Percentiles rank a stretch among this genome's conserved stretches.
phyloP scores from a whole-genome alignment of 2,329 filamentous ascomycete species.

The Thyridium curvatum region DNA sequence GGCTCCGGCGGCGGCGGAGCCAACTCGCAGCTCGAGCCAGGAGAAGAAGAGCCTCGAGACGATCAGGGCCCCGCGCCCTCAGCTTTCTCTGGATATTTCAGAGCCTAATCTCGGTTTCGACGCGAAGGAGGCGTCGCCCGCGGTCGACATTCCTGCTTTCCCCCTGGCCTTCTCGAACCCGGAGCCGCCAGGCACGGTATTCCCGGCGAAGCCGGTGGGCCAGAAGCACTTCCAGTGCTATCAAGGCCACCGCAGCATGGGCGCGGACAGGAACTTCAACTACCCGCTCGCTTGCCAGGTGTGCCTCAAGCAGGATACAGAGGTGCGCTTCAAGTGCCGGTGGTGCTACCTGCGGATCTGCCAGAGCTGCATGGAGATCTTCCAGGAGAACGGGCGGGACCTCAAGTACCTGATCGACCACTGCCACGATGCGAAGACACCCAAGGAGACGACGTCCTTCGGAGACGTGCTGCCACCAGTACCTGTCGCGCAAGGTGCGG shows the following conservation, averaged over 20 bases:
- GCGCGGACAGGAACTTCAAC: constrained; percentile 37
- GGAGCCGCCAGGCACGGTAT: constrained; percentile 26
- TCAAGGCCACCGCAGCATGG: constrained; percentile 40
- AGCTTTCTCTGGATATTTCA: background rate
- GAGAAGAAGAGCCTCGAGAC: constrained; percentile 4
- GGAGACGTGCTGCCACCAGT: background rate
- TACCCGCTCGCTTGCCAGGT: constrained; percentile 49
- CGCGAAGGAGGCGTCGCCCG: constrained; percentile 14
- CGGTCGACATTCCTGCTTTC: constrained; percentile 14
- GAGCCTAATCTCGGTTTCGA: background rate
- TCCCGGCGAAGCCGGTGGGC: constrained; percentile 33
- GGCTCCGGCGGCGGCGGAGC: background rate
- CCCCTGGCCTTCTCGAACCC: constrained; percentile 11
- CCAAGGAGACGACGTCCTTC: background rate
- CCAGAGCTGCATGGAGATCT: constrained; percentile 33
- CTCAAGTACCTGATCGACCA: constrained; percentile 33
- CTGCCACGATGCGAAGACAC: constrained; percentile 11
- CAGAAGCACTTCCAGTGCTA: constrained; percentile 37
- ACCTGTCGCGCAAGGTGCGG: too few relatives aligned
- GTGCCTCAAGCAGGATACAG: constrained; percentile 38
- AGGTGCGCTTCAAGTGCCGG: constrained; percentile 39
- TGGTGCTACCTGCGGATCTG: constrained; percentile 49
- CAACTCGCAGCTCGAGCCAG: too few relatives aligned
- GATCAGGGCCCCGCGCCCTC: background rate
- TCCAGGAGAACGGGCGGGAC: constrained; percentile 35